Evolutionary conservation across 306 rosid species (phyloP).

Genomic region (Astragalus glycyphyllos): DNA sequence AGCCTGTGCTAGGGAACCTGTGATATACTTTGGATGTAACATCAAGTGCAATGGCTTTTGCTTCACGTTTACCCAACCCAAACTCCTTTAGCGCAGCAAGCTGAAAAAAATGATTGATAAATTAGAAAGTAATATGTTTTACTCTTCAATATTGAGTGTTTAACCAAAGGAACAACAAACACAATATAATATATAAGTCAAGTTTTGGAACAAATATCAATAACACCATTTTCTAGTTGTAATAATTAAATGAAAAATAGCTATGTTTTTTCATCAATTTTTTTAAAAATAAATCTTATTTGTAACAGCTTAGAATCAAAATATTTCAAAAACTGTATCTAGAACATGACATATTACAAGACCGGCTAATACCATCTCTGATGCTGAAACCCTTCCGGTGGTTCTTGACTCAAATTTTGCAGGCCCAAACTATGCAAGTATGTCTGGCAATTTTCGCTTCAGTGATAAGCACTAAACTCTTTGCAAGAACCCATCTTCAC

Average conservation of each 20-base stretch:
- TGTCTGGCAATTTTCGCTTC: no score
- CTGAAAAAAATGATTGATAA: slow-evolving; percentile 52
- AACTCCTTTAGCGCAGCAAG: slow-evolving; percentile 75
- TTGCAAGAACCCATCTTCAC: not conserved
- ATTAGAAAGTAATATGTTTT: slow-evolving; percentile 5
- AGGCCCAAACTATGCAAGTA: no score
- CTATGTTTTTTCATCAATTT: no score
- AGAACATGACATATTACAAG: not conserved
- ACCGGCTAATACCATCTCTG: not conserved
- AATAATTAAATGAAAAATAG: no score
- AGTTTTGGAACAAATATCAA: not conserved
- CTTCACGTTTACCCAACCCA: slow-evolving; percentile 90
- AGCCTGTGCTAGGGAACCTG: slow-evolving; percentile 75
- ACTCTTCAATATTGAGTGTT: slow-evolving; percentile 9
- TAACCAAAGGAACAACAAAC: slow-evolving; percentile 7
- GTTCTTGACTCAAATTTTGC: no score
- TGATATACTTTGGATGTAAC: slow-evolving; percentile 79
- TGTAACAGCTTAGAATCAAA: not conserved
- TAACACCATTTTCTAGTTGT: not conserved
- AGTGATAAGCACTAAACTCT: no score
- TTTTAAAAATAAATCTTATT: no score
- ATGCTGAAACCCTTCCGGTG: not conserved
- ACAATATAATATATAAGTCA: not conserved
- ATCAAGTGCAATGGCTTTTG: slow-evolving; percentile 76
- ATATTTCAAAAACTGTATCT: not conserved